Percentiles rank a stretch among this genome's conserved stretches.
These are phyloP conservation scores for Sordariomycetes sp. DNA, from an alignment of 2,329 filamentous ascomycete species.

Conservation along the genomic window DNA sequence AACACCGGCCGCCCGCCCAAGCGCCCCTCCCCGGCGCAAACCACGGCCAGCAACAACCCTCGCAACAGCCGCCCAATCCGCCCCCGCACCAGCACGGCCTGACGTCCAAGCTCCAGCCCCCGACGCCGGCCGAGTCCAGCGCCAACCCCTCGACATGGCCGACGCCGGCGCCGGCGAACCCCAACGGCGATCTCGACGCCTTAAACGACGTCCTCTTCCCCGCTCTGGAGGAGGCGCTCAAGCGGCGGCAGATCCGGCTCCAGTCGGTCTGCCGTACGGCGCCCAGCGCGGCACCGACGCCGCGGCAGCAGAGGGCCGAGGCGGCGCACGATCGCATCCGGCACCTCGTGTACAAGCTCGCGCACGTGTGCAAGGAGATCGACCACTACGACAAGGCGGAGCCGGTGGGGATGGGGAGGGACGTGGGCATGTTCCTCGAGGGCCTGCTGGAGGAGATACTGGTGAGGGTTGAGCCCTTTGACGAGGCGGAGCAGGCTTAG, in stretches of 20 bases:
- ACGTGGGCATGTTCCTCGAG: constrained; percentile 81
- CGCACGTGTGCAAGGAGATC: constrained; percentile 77
- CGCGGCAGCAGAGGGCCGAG: constrained; percentile 57
- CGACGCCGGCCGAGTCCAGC: constrained; percentile 17
- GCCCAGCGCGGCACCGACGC: constrained; percentile 33
- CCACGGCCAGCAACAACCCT: not conserved
- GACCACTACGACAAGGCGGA: constrained; percentile 79
- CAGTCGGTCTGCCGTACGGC: constrained; percentile 34
- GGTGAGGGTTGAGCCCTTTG: constrained; percentile 79
- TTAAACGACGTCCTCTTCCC: constrained; percentile 87
- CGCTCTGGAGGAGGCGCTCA: constrained; percentile 81
- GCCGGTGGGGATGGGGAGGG: constrained; percentile 87
- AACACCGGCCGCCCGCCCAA: constrained; percentile 9
- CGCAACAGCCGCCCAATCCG: constrained; percentile 7
- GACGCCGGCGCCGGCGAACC: constrained; percentile 42
- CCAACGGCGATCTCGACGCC: constrained; percentile 67
- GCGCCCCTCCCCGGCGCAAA: constrained; percentile 2
- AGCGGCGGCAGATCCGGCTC: constrained; percentile 58
- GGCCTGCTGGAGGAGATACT: constrained; percentile 84
- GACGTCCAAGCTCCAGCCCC: constrained; percentile 19
- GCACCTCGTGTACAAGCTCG: constrained; percentile 71
- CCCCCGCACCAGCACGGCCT: constrained; percentile 11
- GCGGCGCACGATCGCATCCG: constrained; percentile 73
- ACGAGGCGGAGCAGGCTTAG: constrained; percentile 50
- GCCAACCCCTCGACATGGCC: constrained; percentile 40